Base-by-base conservation (phyloP, 371 early-diverging fungal genomes). In the Syncephalastrum contaminatum region DNA sequence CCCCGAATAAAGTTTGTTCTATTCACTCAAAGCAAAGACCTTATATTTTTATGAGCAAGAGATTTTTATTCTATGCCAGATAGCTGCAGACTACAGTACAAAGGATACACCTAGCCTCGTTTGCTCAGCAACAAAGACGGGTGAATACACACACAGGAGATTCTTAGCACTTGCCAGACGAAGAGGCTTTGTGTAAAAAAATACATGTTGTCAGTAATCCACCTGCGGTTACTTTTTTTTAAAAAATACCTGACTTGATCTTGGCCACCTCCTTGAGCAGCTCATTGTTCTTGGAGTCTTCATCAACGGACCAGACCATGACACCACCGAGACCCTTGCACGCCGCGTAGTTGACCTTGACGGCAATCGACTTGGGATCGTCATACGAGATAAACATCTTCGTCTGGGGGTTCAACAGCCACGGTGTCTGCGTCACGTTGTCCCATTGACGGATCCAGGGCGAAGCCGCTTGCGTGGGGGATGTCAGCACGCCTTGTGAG, bases 401-500 rank as follows among this genome's bases (percentile, higher is more conserved):
- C 42, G 70, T 75, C 4, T 57, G 48, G 16, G 73, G 69, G 54
- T 84, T 87, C 55, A 82, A 85, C 46, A 88, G 65, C 88, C 88
- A 88, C 5, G 87, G 88, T 3, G 88, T 87, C 36, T 72, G 66
- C 3, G 83, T 75, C 19, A 58, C 60, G 1, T 72, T 60, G 25
- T 88, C 89, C 73, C 79, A 87, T 55, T 75, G 57, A 20, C 87
- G 79, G 20, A 85, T 54, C 89, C 89, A 89, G 15, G 81, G 80
- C 7, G 82, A 70, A 7, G 63, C 68, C 16, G 82, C 80, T 19
- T 75, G 76, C 2, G 82, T 80, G 3, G 77, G 63, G 3, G 64
- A 61, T 0, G 70, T 72, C 41, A 87, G 61, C 7, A 89, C 52
- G 2, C 88, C 82, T 71, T 85, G 78, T 15, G 78, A 80, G 24